phyloP scores from a whole-genome alignment of 768 basidiomycete genomes.

The Lentinula sp. region DNA sequence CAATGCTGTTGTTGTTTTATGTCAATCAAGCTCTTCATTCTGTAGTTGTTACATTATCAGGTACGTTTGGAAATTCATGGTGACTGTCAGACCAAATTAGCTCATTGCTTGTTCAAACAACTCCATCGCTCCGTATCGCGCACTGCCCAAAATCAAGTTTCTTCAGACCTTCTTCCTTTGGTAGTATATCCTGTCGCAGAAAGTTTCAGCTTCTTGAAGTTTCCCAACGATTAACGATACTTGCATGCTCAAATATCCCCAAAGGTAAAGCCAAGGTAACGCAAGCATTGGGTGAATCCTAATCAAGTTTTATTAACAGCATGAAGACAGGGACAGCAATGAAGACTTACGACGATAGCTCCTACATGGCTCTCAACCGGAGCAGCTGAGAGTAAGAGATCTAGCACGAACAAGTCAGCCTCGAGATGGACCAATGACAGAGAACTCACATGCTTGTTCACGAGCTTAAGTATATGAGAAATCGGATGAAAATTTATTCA shows the following conservation, averaged over 20 bases:
- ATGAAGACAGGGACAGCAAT: background rate
- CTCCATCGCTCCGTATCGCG: slow-evolving; percentile 59
- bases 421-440: background rate
- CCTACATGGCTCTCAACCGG: slow-evolving; percentile 66
- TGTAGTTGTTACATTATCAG: too few relatives aligned
- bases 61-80: too few relatives aligned
- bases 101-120: slow-evolving; percentile 12
- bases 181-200: slow-evolving; percentile 52
- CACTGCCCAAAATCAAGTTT: slow-evolving; percentile 60
- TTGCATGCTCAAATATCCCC: slow-evolving; percentile 71
- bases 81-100: too few relatives aligned
- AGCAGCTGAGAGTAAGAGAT: slow-evolving; percentile 63
- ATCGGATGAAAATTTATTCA: too few relatives aligned
- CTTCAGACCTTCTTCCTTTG: slow-evolving; percentile 54
- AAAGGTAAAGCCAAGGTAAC: slow-evolving; percentile 69
- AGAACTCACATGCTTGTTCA: slow-evolving; percentile 63
- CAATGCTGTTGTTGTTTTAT: too few relatives aligned
- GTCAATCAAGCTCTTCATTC: too few relatives aligned
- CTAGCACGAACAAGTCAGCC: slow-evolving; percentile 21
- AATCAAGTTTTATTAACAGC: background rate
- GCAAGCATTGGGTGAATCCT: slow-evolving; percentile 77
- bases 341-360: slow-evolving; percentile 54
- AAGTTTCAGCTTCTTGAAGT: background rate
- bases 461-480: slow-evolving; percentile 36
- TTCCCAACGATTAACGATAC: slow-evolving; percentile 13